Conservation (phyloP, 2,329 filamentous ascomycete genomes). For the Diaporthe sp. region DNA sequence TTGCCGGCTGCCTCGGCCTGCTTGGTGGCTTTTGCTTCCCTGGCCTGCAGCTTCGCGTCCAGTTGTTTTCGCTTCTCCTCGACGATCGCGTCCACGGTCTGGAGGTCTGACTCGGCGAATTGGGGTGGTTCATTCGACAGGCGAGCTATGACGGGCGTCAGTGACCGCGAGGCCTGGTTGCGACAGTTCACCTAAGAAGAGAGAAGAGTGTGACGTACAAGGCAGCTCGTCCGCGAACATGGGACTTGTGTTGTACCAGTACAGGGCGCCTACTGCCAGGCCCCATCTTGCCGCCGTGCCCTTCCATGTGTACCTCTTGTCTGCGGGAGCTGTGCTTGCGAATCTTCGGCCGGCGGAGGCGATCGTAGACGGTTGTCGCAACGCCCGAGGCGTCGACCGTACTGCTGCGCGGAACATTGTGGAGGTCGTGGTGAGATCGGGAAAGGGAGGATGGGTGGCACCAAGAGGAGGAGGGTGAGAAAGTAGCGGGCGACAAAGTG, state of each 20-base stretch:
- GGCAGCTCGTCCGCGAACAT: slow-evolving; percentile 87
- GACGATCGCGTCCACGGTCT: slow-evolving; percentile 77
- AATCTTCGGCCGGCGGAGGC: slow-evolving; percentile 63
- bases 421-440: slow-evolving; percentile 11
- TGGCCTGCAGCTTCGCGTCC: slow-evolving; percentile 48
- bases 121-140: slow-evolving; percentile 60
- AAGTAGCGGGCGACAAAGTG: slow-evolving; percentile 5
- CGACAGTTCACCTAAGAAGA: slow-evolving; percentile 11
- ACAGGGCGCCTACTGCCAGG: slow-evolving; percentile 81
- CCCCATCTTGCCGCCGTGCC: slow-evolving; percentile 80
- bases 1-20: slow-evolving; percentile 46
- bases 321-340: slow-evolving; percentile 68
- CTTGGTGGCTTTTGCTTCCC: slow-evolving; percentile 43
- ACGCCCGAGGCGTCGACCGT: slow-evolving; percentile 62
- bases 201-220: slow-evolving; percentile 66
- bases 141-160: slow-evolving; percentile 46
- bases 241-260: slow-evolving; percentile 94
- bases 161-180: slow-evolving; percentile 29
- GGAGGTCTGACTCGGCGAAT: slow-evolving; percentile 70
- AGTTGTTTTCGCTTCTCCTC: slow-evolving; percentile 72
- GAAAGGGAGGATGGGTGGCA: slow-evolving; percentile 25
- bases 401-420: slow-evolving; percentile 68
- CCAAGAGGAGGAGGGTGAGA: slow-evolving; percentile 40
- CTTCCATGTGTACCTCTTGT: slow-evolving; percentile 86
- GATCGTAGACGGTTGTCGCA: slow-evolving; percentile 57